A percentile compares a stretch with the other conserved stretches of the same genome.
These are phyloP conservation scores for Pythium insidiosum DNA, from an alignment of 352 stramenopile genomes.

Conservation along the genomic window DNA sequence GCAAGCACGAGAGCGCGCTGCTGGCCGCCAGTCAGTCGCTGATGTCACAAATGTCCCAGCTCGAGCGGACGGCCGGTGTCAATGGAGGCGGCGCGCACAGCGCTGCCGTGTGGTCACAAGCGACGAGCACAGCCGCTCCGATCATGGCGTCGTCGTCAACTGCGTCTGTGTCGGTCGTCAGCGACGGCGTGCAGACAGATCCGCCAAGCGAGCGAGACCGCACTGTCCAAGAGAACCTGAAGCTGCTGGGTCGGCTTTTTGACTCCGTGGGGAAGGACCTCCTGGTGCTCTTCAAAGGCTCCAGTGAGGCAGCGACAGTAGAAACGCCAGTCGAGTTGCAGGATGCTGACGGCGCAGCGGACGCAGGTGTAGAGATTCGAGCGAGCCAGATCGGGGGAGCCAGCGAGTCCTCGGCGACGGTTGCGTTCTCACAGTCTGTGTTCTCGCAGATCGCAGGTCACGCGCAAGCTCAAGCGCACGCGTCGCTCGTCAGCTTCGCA, in stretches of 20 bases:
- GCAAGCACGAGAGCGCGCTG: constrained; percentile 43
- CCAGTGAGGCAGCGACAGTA: constrained; percentile 3
- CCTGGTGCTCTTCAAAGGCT: constrained; percentile 19
- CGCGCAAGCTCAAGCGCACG: constrained; percentile 13
- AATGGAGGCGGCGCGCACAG: background rate
- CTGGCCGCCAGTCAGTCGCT: constrained; percentile 43
- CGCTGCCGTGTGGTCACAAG: background rate
- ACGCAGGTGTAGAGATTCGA: background rate
- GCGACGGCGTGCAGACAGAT: constrained; percentile 4
- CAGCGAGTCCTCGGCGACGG: constrained; percentile 3
- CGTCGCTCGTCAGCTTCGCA: constrained; percentile 15
- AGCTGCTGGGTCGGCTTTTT: constrained; percentile 11
- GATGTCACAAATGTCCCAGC: constrained; percentile 18
- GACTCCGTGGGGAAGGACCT: constrained; percentile 11
- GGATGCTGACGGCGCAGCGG: background rate
- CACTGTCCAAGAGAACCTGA: constrained; percentile 19
- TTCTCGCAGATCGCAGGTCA: constrained; percentile 24
- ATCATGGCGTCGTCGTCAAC: background rate
- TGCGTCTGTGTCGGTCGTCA: background rate
- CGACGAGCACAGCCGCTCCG: too few relatives aligned
- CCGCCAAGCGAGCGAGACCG: constrained; percentile 10
- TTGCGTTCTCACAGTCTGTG: constrained; percentile 17
- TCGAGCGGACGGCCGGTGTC: constrained; percentile 5
- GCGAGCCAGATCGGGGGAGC: constrained; percentile 2
- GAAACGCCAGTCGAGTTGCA: background rate